phyloP scores from a whole-genome alignment of 2,329 filamentous ascomycete species.

The Fusarium mexicanum region DNA sequence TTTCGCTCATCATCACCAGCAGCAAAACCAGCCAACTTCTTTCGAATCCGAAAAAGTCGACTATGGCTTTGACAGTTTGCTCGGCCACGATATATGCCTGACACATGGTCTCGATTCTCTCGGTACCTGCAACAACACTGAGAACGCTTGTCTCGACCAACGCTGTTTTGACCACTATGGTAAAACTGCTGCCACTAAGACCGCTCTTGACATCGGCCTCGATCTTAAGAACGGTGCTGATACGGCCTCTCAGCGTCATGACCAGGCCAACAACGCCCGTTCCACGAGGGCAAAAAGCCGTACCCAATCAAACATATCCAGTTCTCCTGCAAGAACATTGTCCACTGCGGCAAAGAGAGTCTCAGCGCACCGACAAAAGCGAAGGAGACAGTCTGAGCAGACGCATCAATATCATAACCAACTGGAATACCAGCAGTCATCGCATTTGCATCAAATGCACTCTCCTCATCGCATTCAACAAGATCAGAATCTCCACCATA shows the following conservation, averaged over 20 bases:
- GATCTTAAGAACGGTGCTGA: slow-evolving; percentile 20
- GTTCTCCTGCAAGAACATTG: slow-evolving; percentile 16
- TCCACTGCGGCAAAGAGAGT: slow-evolving; percentile 16
- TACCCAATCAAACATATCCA: slow-evolving; percentile 18
- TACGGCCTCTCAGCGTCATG: background rate
- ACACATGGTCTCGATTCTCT: slow-evolving; percentile 42
- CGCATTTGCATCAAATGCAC: slow-evolving; percentile 27
- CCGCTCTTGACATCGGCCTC: slow-evolving; percentile 27
- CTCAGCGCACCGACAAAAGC: slow-evolving; percentile 29
- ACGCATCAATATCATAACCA: slow-evolving; percentile 14
- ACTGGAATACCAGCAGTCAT: slow-evolving; percentile 19
- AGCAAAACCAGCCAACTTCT: slow-evolving; percentile 23
- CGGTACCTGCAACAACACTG: slow-evolving; percentile 45
- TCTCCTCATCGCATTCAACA: slow-evolving; percentile 23
- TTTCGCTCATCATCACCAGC: slow-evolving; percentile 35
- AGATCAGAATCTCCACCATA: slow-evolving; percentile 21
- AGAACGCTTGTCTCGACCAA: slow-evolving; percentile 47
- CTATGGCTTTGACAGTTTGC: slow-evolving; percentile 45
- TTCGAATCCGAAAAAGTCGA: slow-evolving; percentile 44
- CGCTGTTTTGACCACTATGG: slow-evolving; percentile 41
- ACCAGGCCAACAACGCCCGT: slow-evolving; percentile 10
- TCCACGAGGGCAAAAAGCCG: slow-evolving; percentile 15
- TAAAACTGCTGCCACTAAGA: slow-evolving; percentile 22
- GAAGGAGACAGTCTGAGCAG: slow-evolving; percentile 28
- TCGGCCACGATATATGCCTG: slow-evolving; percentile 38